A percentile compares a stretch with the other conserved stretches of the same genome.
These are phyloP conservation scores for Epithemia pelagica DNA, from an alignment of 108 stramenopile genomes.

Conservation along the genomic window DNA sequence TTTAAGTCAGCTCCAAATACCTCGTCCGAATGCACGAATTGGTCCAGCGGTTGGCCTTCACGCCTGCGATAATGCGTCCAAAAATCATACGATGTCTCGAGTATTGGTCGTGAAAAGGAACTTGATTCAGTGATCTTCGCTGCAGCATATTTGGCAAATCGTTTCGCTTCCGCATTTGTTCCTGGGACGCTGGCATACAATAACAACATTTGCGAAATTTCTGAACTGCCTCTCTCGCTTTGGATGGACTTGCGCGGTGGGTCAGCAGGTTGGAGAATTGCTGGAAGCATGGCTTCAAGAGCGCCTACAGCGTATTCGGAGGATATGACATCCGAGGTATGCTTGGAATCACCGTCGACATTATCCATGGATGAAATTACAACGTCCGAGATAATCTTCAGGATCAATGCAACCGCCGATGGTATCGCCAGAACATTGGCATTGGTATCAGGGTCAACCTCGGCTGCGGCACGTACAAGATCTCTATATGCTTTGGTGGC, in stretches of 20 bases:
- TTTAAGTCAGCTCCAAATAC: slow-evolving; percentile 85
- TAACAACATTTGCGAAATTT: slow-evolving; percentile 74
- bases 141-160: slow-evolving; percentile 51
- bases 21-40: slow-evolving; percentile 77
- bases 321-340: slow-evolving; percentile 82
- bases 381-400: slow-evolving; percentile 83
- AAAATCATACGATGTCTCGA: slow-evolving; percentile 79
- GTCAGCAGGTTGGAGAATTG: slow-evolving; percentile 76
- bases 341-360: slow-evolving; percentile 85
- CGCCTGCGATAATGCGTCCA: slow-evolving; percentile 91
- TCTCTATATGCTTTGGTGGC: slow-evolving; percentile 86
- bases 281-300: slow-evolving; percentile 76
- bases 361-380: slow-evolving; percentile 84
- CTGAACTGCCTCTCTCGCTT: slow-evolving; percentile 74
- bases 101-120: slow-evolving; percentile 66
- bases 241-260: slow-evolving; percentile 80
- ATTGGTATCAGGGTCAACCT: slow-evolving; percentile 44
- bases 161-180: slow-evolving; percentile 70
- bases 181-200: slow-evolving; percentile 76
- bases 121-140: slow-evolving; percentile 61
- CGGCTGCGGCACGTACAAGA: slow-evolving; percentile 56
- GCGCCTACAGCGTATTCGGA: slow-evolving; percentile 76
- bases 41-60: slow-evolving; percentile 86
- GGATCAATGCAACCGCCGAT: slow-evolving; percentile 71
- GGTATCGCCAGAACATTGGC: slow-evolving; percentile 84